Percentiles rank a stretch among this genome's conserved stretches.
phyloP scores from a whole-genome alignment of 2,329 filamentous ascomycete genomes.

The Teratosphaeria gauchensis region DNA sequence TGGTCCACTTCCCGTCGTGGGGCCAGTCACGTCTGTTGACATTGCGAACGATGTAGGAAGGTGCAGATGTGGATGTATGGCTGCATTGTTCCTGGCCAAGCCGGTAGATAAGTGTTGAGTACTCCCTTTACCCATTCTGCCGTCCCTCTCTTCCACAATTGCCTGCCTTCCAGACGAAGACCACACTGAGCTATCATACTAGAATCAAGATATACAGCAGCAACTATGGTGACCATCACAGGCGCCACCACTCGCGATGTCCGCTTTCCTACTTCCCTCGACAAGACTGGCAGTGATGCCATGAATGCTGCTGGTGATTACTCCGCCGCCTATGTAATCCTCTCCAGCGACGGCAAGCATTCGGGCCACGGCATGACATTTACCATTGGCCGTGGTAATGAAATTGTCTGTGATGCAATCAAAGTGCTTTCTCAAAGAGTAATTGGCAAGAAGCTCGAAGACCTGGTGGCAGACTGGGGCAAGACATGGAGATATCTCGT shows the following conservation, averaged over 20 bases:
- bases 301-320: conserved; percentile 95
- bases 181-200: background rate
- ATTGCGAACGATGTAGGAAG: background rate
- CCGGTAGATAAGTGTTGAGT: background rate
- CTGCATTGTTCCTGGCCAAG: background rate
- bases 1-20: background rate
- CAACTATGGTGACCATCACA: conserved; percentile 39
- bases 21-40: background rate
- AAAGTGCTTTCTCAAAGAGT: conserved; percentile 67
- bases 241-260: conserved; percentile 38
- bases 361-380: conserved; percentile 78
- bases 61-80: background rate
- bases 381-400: conserved; percentile 82
- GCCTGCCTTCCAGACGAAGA: background rate
- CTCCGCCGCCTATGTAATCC: conserved; percentile 86
- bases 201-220: background rate
- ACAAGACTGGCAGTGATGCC: conserved; percentile 92
- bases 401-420: conserved; percentile 82
- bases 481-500: conserved; percentile 88
- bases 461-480: conserved; percentile 72
- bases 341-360: conserved; percentile 65
- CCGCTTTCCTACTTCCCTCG: conserved; percentile 65
- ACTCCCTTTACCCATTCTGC: background rate
- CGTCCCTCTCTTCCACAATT: background rate
- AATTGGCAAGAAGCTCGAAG: conserved; percentile 63